Evolutionary conservation across 2,329 filamentous ascomycete species (phyloP).

Genomic region (Paecilomyces niveus): DNA sequence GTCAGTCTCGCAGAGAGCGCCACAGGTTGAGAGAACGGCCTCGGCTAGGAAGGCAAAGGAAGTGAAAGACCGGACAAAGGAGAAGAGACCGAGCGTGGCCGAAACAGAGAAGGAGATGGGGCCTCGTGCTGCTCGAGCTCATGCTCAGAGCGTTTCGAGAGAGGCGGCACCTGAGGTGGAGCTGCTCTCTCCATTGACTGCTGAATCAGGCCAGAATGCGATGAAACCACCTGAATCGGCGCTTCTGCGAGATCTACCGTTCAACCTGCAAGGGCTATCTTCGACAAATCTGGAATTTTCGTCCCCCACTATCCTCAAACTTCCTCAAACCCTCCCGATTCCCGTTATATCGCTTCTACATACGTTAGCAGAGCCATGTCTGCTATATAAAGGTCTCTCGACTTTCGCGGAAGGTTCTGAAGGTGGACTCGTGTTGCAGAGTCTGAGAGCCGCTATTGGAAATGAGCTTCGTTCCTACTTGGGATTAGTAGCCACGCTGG

Average conservation of each 20-base stretch:
- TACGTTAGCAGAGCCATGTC: conserved; percentile 81
- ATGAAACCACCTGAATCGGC: conserved; percentile 58
- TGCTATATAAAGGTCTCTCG: conserved; percentile 78
- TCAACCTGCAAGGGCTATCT: conserved; percentile 85
- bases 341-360: conserved; percentile 83
- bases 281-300: conserved; percentile 76
- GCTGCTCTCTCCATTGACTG: conserved; percentile 6
- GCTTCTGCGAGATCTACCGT: conserved; percentile 74
- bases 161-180: conserved; percentile 15
- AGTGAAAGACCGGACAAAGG: conserved; percentile 10
- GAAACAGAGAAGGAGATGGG: conserved; percentile 13
- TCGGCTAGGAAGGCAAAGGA: conserved; percentile 17
- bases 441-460: conserved; percentile 77
- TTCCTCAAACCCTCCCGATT: conserved; percentile 72
- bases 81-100: conserved; percentile 10
- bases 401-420: conserved; percentile 75
- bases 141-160: conserved; percentile 11
- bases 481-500: conserved; percentile 81
- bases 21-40: conserved; percentile 17
- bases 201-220: conserved; percentile 35
- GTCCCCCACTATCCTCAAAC: conserved; percentile 59
- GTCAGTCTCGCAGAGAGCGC: conserved; percentile 31
- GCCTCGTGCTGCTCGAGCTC: conserved; percentile 3
- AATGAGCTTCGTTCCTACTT: conserved; percentile 84
- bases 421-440: conserved; percentile 83